Percentiles rank a stretch among this genome's conserved stretches.
phyloP scores from a whole-genome alignment of 2,329 filamentous ascomycete genomes.

The Microascus cirrosus region DNA sequence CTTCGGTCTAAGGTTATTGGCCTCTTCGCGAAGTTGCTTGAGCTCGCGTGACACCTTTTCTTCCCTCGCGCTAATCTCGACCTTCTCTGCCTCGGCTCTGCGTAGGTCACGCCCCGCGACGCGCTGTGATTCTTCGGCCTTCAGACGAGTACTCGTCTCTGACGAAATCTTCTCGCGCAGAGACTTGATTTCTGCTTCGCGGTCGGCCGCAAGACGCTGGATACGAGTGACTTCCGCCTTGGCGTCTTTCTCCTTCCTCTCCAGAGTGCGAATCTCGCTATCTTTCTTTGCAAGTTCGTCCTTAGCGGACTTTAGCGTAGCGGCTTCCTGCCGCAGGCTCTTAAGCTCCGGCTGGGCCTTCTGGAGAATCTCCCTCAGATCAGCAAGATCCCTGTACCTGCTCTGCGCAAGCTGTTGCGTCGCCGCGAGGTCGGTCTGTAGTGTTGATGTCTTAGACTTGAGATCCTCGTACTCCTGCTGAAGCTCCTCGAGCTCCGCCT shows the following conservation, averaged over 20 bases:
- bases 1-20: slow-evolving; percentile 51
- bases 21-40: slow-evolving; percentile 59
- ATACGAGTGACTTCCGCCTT: slow-evolving; percentile 60
- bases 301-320: slow-evolving; percentile 60
- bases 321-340: slow-evolving; percentile 65
- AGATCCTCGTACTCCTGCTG: slow-evolving; percentile 53
- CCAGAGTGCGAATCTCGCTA: slow-evolving; percentile 60
- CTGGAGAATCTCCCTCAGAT: slow-evolving; percentile 67
- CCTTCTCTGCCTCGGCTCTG: slow-evolving; percentile 65
- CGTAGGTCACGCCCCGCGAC: slow-evolving; percentile 67
- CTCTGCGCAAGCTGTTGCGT: slow-evolving; percentile 78
- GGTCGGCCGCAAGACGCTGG: slow-evolving; percentile 60
- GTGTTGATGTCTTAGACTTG: slow-evolving; percentile 53
- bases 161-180: slow-evolving; percentile 69
- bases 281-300: slow-evolving; percentile 55
- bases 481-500: slow-evolving; percentile 46
- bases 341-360: slow-evolving; percentile 82
- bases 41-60: slow-evolving; percentile 66
- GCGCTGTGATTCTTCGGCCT: slow-evolving; percentile 69
- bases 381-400: slow-evolving; percentile 78
- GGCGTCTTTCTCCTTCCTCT: slow-evolving; percentile 73
- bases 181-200: slow-evolving; percentile 65
- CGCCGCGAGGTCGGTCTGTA: slow-evolving; percentile 77
- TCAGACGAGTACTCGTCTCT: slow-evolving; percentile 59
- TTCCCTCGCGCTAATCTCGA: slow-evolving; percentile 61